Conservation (phyloP, 1,284 basidiomycete genomes). For the Microbotryomycetes sp. region DNA sequence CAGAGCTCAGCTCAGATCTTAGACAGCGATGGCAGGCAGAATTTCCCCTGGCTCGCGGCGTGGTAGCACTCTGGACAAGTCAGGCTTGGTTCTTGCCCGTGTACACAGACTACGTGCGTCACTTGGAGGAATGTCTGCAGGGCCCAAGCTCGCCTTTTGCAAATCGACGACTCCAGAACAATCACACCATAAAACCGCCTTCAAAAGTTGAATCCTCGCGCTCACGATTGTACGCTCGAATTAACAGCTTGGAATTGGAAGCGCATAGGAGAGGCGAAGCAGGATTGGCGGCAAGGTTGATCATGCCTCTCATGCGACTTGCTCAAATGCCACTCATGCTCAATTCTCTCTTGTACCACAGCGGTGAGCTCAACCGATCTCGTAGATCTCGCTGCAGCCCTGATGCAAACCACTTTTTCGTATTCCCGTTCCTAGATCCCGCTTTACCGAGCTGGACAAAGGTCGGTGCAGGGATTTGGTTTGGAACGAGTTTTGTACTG, state of each 20-base stretch:
- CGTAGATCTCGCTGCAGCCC: constrained; percentile 9
- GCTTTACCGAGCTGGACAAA: neutral
- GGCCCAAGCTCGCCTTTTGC: too few species aligned
- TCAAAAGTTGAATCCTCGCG: too few species aligned
- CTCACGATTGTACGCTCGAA: too few species aligned
- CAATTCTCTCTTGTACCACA: constrained; percentile 49
- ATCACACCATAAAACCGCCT: too few species aligned
- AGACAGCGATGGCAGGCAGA: constrained; percentile 76
- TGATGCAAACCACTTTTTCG: neutral
- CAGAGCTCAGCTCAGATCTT: constrained; percentile 69
- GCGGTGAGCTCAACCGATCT: constrained; percentile 4
- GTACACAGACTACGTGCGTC: constrained; percentile 84
- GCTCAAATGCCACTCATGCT: constrained; percentile 96
- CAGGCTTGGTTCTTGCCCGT: constrained; percentile 86
- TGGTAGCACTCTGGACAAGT: constrained; percentile 87
- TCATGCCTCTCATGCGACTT: constrained; percentile 92
- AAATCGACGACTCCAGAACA: too few species aligned
- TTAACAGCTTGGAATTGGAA: too few species aligned
- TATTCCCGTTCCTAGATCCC: neutral
- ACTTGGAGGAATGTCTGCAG: constrained; percentile 59
- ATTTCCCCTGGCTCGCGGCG: constrained; percentile 39
- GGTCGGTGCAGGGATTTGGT: too few species aligned
- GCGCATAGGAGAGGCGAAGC: too few species aligned
- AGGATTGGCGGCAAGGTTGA: too few species aligned
- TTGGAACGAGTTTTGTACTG: too few species aligned